Base-by-base conservation (phyloP, 2,329 filamentous ascomycete genomes). In the Lachnellula arida region DNA sequence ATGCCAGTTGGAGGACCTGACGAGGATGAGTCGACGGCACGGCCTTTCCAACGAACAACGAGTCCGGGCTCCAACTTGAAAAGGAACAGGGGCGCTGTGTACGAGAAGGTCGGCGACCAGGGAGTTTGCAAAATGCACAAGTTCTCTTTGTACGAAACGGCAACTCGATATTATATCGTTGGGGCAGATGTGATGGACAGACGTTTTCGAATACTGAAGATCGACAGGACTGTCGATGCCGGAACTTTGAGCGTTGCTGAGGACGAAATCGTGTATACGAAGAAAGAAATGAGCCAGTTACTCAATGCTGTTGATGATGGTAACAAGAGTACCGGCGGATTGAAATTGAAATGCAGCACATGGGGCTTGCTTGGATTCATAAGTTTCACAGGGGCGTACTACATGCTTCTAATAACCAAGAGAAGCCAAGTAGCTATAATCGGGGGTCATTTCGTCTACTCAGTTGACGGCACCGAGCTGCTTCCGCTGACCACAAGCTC, bases 361-460 rank as follows among this genome's bases (percentile, higher is more conserved):
- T 99, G 93, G 94, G 94, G 94, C 2, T 75, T 99, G 25, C 77
- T 99, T 25, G 94, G 94, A 4, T 99, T 99, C 72, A 94, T 99
- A 71, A 84, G 89, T 59, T 97, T 99, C 71, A 99, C 94, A 0
- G 91, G 93, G 2, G 86, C 91, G 3, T 97, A 95, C 72, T 99
- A 99, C 72, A 97, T 99, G 92, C 80, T 97, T 32, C 76, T 97
- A 49, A 92, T 97, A 67, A 97, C 92, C 40, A 97, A 97, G 74
- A 86, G 95, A 75, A 94, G 89, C 68, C 95, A 95, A 56, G 92
- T 96, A 3, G 94, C 94, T 46, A 93, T 97, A 86, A 81, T 99
- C 23, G 94, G 94, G 17, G 94, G 94, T 0, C 94, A 97, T 70
- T 96, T 96, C 68, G 81, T 97, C 59, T 97, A 97, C 70, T 91